Evolutionary conservation across 2,329 filamentous ascomycete genomes (phyloP), one percentile per base, ranked within the genome.

Genomic region (Exophiala alcalophila): DNA sequence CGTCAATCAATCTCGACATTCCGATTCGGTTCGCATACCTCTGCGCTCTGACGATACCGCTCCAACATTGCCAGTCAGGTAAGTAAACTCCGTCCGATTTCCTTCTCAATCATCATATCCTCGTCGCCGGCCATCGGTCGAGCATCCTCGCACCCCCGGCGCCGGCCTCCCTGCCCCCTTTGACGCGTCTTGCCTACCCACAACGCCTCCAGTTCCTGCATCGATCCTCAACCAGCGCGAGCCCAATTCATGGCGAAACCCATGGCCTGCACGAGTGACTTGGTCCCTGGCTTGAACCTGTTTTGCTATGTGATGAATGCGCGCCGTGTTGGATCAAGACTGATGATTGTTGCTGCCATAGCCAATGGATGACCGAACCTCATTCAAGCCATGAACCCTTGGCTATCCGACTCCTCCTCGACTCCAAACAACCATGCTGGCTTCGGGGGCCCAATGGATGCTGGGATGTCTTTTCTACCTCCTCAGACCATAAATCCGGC

Each of bases 381-480:
- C 61, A 56, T 57, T 57, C 61, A 64, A 68, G 69, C 68, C 61
- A 72, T 73, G 70, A 73, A 72, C 67, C 66, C 65, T 62, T 72
- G 70, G 70, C 67, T 68, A 57, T 61, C 65, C 61, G 69, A 72
- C 62, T 63, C 64, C 61, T 65, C 67, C 60, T 64, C 64, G 53
- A 63, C 70, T 54, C 67, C 66, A 55, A 70, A 66, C 62, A 67
- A 71, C 53, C 70, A 71, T 69, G 70, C 65, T 60, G 65, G 64
- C 46, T 71, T 71, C 50, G 66, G 68, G 55, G 61, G 62, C 42
- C 59, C 63, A 47, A 67, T 65, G 59, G 70, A 73, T 57, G 66
- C 68, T 37, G 68, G 69, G 31, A 64, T 68, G 57, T 67, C 68
- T 44, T 73, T 72, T 54, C 64, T 72, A 29, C 61, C 65, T 41